Base-by-base conservation (phyloP, 441 rosid genomes). In the Metrosideros polymorpha region DNA sequence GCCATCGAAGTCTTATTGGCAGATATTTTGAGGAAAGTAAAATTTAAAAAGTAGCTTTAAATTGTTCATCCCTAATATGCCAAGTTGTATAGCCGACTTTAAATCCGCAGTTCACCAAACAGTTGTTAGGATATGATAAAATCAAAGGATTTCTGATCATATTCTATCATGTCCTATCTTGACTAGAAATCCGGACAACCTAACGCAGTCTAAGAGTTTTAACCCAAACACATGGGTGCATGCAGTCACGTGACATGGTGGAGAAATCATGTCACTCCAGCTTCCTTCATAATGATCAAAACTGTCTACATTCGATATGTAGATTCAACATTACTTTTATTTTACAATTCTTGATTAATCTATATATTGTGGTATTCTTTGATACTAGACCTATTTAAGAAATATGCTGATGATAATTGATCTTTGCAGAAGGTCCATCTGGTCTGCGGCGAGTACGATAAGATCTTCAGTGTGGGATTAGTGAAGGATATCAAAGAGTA, bases 381-480 rank as follows among this genome's bases (percentile, higher is more conserved):
- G n/a, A 25, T 55, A 24, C 29, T 4, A 18, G 18, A 32, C 17
- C n/a, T 42, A 5, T 35, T 71, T 71, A 10, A 22, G 45, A 71
- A 35, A 35, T 66, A 35, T 1, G 45, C 77, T 19, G 43, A 66
- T 35, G 77, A 66, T 39, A 24, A 35, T 25, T 42, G 7, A 12
- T 17, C 49, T 6, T 83, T 42, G 88, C 92, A 92, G 95, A 86
- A 66, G 55, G 89, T 92, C 1, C 87, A 90, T 88, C 75, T 93
- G 6, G 32, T 92, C 29, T 93, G 92, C 92, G 92, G 93, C 30
- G 63, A 88, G 51, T 47, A 90, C 15, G 93, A 92, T 82, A 39
- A 4, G 45, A 87, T 91, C 17, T 90, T 91, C 61, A 82, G 86
- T 51, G 35, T 76, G 77, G 88, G 87, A 35, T 82, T 32, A 6